Evolutionary conservation across 2,329 filamentous ascomycete genomes (phyloP), one percentile per base, ranked within the genome.

Genomic region (Arthrinium phaeospermum): DNA sequence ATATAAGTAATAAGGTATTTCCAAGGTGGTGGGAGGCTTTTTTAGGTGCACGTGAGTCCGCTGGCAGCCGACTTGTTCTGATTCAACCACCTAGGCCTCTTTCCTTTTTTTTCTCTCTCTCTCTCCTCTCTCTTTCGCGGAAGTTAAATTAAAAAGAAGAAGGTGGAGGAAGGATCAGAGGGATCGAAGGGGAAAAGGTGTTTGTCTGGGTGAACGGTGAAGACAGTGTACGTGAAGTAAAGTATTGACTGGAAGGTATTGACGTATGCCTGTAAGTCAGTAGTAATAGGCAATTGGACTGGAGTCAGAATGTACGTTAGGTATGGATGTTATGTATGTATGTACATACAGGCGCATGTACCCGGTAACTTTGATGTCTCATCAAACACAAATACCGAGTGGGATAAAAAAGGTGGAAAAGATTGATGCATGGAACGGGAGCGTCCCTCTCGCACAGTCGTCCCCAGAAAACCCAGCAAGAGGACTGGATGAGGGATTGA

Each of bases 381-480:
- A 37, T 64, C 57, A 14, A 64, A 64, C n/a, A 64, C 57, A 64
- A 64, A 64, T 64, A 41, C 57, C n/a, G 19, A 10, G 4, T 16
- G 19, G 34, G 1, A 37, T 8, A 41, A 64, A 64, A 64, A 64
- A 41, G 34, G 34, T 64, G 57, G 57, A 41, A 64, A 64, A 37
- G 30, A 22, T 41, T 64, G 57, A 64, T 64, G 53, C 53, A 64
- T 64, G 53, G 53, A 64, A 64, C 57, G 57, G 57, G 57, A 64
- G 57, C 57, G 10, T 41, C 57, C 57, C 57, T 64, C 22, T n/a
- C 57, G 34, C 57, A 64, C 57, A 41, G 34, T 64, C 57, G 57
- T 64, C 57, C 57, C 57, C 57, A 64, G 57, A 64, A 64, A 64
- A 64, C 37, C 37, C 37, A 41, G 37, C 2, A 41, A 41, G 10